A percentile compares a stretch with the other conserved stretches of the same genome.
Evolutionary conservation across 306 rosid genomes (phyloP).

Genomic region (Lathyrus sativus): DNA sequence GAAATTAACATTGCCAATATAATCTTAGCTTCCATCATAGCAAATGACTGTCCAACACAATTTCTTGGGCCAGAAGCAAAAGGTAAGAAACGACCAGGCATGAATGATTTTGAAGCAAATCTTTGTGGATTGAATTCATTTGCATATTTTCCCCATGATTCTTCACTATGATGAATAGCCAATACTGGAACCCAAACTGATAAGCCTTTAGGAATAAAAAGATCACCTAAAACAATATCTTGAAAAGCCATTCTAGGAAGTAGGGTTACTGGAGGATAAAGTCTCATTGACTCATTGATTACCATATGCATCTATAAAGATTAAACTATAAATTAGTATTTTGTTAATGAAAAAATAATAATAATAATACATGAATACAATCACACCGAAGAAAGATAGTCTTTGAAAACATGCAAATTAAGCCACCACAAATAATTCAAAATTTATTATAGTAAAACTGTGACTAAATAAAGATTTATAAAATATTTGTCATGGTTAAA

Average conservation of each 20-base stretch:
- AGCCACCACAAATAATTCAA: too few species aligned
- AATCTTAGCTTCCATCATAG: constrained; percentile 93
- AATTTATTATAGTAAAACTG: too few species aligned
- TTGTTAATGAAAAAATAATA: background rate
- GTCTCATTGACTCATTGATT: constrained; percentile 85
- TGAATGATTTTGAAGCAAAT: constrained; percentile 70
- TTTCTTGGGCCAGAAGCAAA: constrained; percentile 87
- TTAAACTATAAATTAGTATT: constrained; percentile 3
- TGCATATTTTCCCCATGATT: constrained; percentile 85
- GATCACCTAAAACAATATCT: constrained; percentile 73
- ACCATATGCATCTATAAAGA: constrained; percentile 72
- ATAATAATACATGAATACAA: background rate
- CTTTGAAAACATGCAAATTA: too few species aligned
- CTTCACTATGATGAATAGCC: constrained; percentile 84
- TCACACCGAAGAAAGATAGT: too few species aligned
- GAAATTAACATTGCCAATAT: constrained; percentile 76
- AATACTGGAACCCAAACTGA: constrained; percentile 93
- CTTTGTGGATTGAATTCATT: constrained; percentile 86
- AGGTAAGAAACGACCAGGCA: constrained; percentile 74
- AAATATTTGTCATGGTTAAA: too few species aligned
- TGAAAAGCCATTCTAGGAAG: constrained; percentile 86
- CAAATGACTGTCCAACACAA: constrained; percentile 86
- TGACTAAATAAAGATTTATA: too few species aligned
- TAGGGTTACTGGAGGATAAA: constrained; percentile 87
- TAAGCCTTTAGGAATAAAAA: constrained; percentile 79